A percentile compares a stretch with the other conserved stretches of the same genome.
phyloP scores from a whole-genome alignment of 768 basidiomycete species.

The Termitomyces sp. region DNA sequence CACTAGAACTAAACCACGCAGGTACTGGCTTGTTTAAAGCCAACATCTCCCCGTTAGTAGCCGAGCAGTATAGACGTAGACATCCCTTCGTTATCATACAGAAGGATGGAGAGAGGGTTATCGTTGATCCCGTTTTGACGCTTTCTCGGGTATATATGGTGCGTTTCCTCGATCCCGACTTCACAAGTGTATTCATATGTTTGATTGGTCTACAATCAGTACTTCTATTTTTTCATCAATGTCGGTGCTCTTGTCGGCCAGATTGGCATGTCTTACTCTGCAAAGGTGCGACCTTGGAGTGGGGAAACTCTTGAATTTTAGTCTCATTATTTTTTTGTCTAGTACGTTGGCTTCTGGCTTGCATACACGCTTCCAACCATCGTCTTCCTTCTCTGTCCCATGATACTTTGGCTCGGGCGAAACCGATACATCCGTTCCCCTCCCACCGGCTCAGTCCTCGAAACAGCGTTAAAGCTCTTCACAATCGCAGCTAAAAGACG shows the following conservation, averaged over 20 bases:
- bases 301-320: neutral
- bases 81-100: constrained; percentile 44
- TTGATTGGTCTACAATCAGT: constrained; percentile 22
- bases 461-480: constrained; percentile 40
- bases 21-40: constrained; percentile 74
- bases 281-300: constrained; percentile 33
- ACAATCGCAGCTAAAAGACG: constrained; percentile 36
- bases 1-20: constrained; percentile 3
- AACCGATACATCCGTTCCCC: constrained; percentile 49
- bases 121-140: constrained; percentile 44
- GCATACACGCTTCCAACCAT: constrained; percentile 55
- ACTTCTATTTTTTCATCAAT: constrained; percentile 69
- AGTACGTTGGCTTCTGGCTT: constrained; percentile 61
- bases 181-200: neutral
- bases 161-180: constrained; percentile 13
- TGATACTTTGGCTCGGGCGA: constrained; percentile 49
- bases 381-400: constrained; percentile 55
- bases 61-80: constrained; percentile 63
- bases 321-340: neutral
- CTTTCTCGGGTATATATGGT: constrained; percentile 71
- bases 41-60: constrained; percentile 72
- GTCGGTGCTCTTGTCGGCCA: constrained; percentile 56
- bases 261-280: constrained; percentile 60
- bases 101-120: constrained; percentile 57
- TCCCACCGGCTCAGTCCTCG: constrained; percentile 58